Evolutionary conservation across 2,329 filamentous ascomycete species (phyloP).

Genomic region (Alternaria viburni): DNA sequence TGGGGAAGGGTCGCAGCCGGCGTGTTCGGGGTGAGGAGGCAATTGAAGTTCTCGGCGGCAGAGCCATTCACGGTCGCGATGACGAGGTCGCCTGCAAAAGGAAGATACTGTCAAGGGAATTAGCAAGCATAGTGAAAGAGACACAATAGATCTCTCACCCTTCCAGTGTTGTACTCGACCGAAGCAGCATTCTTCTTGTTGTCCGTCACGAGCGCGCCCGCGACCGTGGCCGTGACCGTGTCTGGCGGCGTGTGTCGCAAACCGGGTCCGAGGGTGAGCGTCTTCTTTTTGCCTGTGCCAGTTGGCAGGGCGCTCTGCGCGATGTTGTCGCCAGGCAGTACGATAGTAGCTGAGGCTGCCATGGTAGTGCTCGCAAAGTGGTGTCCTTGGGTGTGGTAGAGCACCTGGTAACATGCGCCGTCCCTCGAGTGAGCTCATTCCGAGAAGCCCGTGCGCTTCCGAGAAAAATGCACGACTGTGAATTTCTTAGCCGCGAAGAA

Average conservation of each 20-base stretch:
- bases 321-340: slow-evolving; percentile 83
- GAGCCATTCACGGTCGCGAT: slow-evolving; percentile 84
- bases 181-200: slow-evolving; percentile 77
- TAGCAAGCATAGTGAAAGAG: slow-evolving; percentile 18
- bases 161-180: slow-evolving; percentile 73
- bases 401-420: slow-evolving; percentile 5
- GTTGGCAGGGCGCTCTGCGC: slow-evolving; percentile 70
- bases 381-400: neutral
- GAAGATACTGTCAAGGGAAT: slow-evolving; percentile 69
- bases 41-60: slow-evolving; percentile 78
- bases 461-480: slow-evolving; percentile 22
- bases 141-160: slow-evolving; percentile 57
- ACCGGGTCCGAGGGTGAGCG: slow-evolving; percentile 82
- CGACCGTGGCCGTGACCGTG: slow-evolving; percentile 71
- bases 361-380: slow-evolving; percentile 49
- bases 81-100: slow-evolving; percentile 81
- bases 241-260: slow-evolving; percentile 81
- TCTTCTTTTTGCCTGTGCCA: slow-evolving; percentile 65
- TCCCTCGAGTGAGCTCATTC: slow-evolving; percentile 22
- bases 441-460: slow-evolving; percentile 15
- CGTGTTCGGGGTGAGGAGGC: slow-evolving; percentile 71
- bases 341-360: slow-evolving; percentile 63
- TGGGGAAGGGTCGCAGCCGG: slow-evolving; percentile 76
- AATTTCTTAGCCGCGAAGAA: slow-evolving; percentile 29
- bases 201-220: slow-evolving; percentile 71